Evolutionary conservation across 345 rosid genomes (phyloP).

Genomic region (Acer negundo): DNA sequence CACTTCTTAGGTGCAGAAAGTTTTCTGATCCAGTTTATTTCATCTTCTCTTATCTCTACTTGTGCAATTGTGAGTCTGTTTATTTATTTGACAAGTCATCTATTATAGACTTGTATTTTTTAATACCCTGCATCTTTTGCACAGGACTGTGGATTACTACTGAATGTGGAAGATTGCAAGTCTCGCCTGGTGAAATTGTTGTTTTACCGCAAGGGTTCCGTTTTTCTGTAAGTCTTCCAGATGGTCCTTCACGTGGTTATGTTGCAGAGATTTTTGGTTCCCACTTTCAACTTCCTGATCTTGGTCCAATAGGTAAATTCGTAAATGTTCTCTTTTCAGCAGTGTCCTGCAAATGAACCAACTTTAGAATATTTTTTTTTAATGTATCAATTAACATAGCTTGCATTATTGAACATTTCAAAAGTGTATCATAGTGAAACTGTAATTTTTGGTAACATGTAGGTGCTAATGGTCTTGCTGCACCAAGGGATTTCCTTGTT

Average conservation of each 20-base stretch:
- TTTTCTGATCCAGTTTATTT: not conserved
- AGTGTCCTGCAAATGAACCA: slow-evolving; percentile 9
- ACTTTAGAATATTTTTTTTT: not conserved
- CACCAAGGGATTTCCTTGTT: slow-evolving; percentile 84
- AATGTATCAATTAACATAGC: not conserved
- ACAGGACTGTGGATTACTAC: slow-evolving; percentile 88
- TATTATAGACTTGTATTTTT: slow-evolving; percentile 10
- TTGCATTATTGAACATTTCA: slow-evolving; percentile 1
- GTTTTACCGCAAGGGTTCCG: slow-evolving; percentile 95
- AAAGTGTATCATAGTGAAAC: not conserved
- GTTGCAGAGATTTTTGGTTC: slow-evolving; percentile 87
- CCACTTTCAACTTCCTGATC: slow-evolving; percentile 98
- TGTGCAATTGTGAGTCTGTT: not conserved
- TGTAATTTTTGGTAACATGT: slow-evolving; percentile 18
- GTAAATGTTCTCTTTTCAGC: slow-evolving; percentile 40
- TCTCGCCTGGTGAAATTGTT: slow-evolving; percentile 84
- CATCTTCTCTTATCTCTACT: not conserved
- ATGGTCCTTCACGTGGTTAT: slow-evolving; percentile 94
- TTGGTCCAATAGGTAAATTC: slow-evolving; percentile 98
- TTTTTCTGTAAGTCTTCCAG: slow-evolving; percentile 64
- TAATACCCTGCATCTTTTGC: slow-evolving; percentile 21
- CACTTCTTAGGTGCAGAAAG: not conserved
- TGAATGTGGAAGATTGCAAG: slow-evolving; percentile 85
- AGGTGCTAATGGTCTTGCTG: slow-evolving; percentile 99
- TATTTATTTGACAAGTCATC: not conserved